These are phyloP conservation scores for Penicillium paneum DNA, from an alignment of 2,329 filamentous ascomycete genomes.

Conservation along the genomic window DNA sequence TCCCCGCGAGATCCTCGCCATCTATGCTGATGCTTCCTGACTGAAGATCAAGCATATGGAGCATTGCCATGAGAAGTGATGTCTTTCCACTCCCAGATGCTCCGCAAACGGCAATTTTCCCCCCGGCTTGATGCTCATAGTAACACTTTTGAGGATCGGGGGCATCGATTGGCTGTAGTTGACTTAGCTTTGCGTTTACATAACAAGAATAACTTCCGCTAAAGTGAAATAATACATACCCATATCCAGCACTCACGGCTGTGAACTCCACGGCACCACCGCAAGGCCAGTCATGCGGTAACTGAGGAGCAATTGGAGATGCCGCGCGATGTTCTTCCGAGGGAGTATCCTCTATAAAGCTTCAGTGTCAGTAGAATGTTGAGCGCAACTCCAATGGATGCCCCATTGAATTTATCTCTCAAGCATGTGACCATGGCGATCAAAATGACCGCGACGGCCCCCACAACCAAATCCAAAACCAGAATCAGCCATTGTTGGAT, in stretches of 20 bases:
- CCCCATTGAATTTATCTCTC: background rate
- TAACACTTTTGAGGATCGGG: background rate
- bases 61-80: background rate
- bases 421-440: background rate
- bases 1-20: background rate
- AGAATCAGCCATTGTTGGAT: constrained; percentile 1
- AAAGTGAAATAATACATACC: background rate
- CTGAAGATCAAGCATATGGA: background rate
- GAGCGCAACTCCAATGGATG: constrained; percentile 1
- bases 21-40: background rate
- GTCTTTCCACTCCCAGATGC: background rate
- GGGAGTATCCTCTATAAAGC: background rate
- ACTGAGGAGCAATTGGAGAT: background rate
- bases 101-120: constrained; percentile 12
- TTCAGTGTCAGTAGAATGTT: background rate
- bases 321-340: background rate
- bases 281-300: background rate
- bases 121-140: constrained; percentile 2
- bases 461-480: background rate
- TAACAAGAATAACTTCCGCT: background rate
- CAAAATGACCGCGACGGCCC: background rate
- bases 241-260: background rate
- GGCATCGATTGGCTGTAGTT: background rate
- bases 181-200: background rate
- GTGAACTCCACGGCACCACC: background rate